Percentiles rank a stretch among this genome's conserved stretches.
Evolutionary conservation across 2,329 filamentous ascomycete species (phyloP).

Genomic region (Sphaerulina vaccinii): DNA sequence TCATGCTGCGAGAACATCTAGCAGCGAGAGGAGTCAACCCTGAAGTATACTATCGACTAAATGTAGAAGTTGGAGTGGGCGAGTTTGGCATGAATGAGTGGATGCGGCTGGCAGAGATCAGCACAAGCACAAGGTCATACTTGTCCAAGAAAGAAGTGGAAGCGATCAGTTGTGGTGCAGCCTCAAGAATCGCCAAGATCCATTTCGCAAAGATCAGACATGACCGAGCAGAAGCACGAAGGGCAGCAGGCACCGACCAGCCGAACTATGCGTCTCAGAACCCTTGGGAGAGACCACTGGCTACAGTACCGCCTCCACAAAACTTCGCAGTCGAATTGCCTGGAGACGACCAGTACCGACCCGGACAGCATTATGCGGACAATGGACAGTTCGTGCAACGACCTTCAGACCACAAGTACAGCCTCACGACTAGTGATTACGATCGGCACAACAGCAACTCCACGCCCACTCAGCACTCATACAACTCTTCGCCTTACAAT

Average conservation of each 20-base stretch:
- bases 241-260: conserved; percentile 32
- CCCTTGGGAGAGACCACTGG: conserved; percentile 33
- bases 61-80: conserved; percentile 92
- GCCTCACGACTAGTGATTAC: conserved; percentile 17
- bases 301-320: conserved; percentile 39
- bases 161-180: conserved; percentile 71
- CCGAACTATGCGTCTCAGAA: conserved; percentile 30
- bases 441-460: conserved; percentile 13
- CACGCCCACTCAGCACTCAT: conserved; percentile 7
- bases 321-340: conserved; percentile 40
- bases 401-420: conserved; percentile 59
- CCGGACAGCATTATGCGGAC: conserved; percentile 45
- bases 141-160: conserved; percentile 72
- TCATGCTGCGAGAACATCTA: conserved; percentile 78
- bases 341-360: conserved; percentile 32
- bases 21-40: conserved; percentile 70
- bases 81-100: conserved; percentile 99
- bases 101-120: conserved; percentile 91
- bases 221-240: conserved; percentile 49
- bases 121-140: conserved; percentile 84
- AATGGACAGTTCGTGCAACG: conserved; percentile 52
- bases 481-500: conserved; percentile 17
- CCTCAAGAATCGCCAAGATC: conserved; percentile 80
- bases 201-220: conserved; percentile 70
- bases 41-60: conserved; percentile 94